Evolutionary conservation across 306 rosid species (phyloP).

Genomic region (Ammopiptanthus mongolicus): DNA sequence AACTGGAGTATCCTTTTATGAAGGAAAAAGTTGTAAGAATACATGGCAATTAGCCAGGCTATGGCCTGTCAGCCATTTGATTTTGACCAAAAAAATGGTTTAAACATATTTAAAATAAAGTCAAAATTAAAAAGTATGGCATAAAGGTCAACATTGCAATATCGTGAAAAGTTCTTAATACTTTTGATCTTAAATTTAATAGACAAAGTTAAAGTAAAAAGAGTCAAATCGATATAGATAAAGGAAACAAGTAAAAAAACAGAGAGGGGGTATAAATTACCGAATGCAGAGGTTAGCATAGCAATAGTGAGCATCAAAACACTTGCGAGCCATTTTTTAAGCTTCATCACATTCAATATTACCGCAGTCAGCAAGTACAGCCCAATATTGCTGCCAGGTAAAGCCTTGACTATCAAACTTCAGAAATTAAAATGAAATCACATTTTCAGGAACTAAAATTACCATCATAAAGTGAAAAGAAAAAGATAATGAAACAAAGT

Average conservation of each 20-base stretch:
- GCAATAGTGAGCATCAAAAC: conserved; percentile 48
- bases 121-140: neutral
- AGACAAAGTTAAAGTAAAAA: neutral
- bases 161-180: neutral
- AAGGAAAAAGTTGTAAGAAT: neutral
- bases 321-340: conserved; percentile 34
- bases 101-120: neutral
- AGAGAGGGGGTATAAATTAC: conserved; percentile 31
- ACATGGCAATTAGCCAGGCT: neutral
- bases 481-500: neutral
- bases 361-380: conserved; percentile 26
- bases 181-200: neutral
- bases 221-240: neutral
- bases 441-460: conserved; percentile 8
- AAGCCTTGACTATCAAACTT: conserved; percentile 25
- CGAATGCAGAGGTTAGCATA: conserved; percentile 44
- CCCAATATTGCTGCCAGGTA: conserved; percentile 1
- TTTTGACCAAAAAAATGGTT: neutral
- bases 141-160: neutral
- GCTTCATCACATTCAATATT: conserved; percentile 48
- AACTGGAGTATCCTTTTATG: neutral
- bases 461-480: neutral
- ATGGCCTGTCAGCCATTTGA: neutral
- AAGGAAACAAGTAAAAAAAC: neutral
- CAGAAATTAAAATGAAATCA: conserved; percentile 18